These are phyloP conservation scores for Boletellus ananiceps DNA, from an alignment of 768 basidiomycete genomes.

Conservation along the genomic window DNA sequence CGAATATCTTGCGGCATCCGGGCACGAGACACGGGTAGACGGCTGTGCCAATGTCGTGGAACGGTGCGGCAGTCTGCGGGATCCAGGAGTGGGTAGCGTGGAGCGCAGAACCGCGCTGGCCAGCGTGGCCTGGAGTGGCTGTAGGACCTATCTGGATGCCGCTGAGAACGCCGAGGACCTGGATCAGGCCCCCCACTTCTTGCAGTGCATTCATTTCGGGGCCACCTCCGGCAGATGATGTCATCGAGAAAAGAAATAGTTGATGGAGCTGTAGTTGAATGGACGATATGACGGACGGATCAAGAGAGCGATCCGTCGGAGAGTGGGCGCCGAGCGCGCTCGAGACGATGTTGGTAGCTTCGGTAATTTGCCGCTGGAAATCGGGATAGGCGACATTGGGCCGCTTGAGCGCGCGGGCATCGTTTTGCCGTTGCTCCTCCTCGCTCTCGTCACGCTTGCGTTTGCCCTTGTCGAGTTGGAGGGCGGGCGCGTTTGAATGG, in stretches of 20 bases:
- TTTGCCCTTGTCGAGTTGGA: conserved; percentile 68
- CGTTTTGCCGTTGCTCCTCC: conserved; percentile 26
- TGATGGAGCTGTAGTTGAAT: conserved; percentile 72
- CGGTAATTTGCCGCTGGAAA: conserved; percentile 52
- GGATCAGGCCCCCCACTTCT: conserved; percentile 77
- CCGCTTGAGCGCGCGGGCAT: conserved; percentile 38
- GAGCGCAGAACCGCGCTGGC: conserved; percentile 30
- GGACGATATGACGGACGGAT: conserved; percentile 59
- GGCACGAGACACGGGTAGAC: conserved; percentile 75
- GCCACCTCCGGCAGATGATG: conserved; percentile 54
- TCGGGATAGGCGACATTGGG: conserved; percentile 41
- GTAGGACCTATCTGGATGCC: conserved; percentile 61
- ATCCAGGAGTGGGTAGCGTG: conserved; percentile 30
- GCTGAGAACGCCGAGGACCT: conserved; percentile 76
- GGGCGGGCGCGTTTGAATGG: conserved; percentile 57
- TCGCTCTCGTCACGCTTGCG: conserved; percentile 61
- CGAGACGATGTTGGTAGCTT: conserved; percentile 56
- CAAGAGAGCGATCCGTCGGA: conserved; percentile 40
- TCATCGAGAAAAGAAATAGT: conserved; percentile 73
- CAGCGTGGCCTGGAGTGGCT: conserved; percentile 27
- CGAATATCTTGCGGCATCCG: conserved; percentile 65
- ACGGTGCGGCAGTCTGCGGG: conserved; percentile 28
- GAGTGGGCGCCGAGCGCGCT: conserved; percentile 41
- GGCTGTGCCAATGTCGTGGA: conserved; percentile 60
- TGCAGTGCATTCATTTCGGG: conserved; percentile 55